Evolutionary conservation across 371 early-diverging fungal genomes (phyloP).

Genomic region (Mucor velutinosus): DNA sequence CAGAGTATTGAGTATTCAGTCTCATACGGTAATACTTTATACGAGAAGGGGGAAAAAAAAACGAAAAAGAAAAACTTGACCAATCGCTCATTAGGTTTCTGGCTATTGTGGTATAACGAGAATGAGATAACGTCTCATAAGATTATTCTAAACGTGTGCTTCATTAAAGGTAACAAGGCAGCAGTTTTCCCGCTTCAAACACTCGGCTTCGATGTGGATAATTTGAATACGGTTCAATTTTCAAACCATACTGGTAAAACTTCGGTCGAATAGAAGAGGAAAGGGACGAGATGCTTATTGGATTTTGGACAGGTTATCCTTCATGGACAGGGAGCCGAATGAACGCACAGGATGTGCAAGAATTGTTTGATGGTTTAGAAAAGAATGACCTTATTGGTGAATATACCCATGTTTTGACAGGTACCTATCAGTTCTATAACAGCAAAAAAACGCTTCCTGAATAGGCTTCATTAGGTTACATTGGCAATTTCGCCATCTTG

Average conservation of each 20-base stretch:
- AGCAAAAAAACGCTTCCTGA: not conserved
- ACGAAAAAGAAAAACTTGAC: not conserved
- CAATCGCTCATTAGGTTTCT: constrained; percentile 41
- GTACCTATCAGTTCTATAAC: constrained; percentile 25
- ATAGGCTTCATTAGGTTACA: constrained; percentile 61
- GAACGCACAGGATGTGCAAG: constrained; percentile 64
- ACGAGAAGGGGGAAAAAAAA: not conserved
- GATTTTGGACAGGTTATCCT: constrained; percentile 66
- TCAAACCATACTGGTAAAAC: constrained; percentile 84
- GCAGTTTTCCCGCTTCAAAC: constrained; percentile 91
- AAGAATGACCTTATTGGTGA: constrained; percentile 70
- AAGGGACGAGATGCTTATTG: not conserved
- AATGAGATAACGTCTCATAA: not conserved
- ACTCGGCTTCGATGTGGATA: constrained; percentile 90
- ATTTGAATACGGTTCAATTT: constrained; percentile 91
- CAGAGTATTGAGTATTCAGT: constrained; percentile 87
- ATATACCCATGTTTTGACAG: constrained; percentile 82
- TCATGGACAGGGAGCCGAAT: constrained; percentile 71
- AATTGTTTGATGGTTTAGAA: constrained; percentile 73
- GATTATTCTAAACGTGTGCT: not conserved
- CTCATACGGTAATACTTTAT: constrained; percentile 74
- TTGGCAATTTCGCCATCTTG: constrained; percentile 76
- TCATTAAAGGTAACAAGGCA: constrained; percentile 71
- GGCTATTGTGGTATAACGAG: constrained; percentile 72
- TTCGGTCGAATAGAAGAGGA: not conserved